Evolutionary conservation across 495 filamentous ascomycete genomes (phyloP), one percentile per base, ranked within the genome.

Genomic region (Xylaria nigripes): DNA sequence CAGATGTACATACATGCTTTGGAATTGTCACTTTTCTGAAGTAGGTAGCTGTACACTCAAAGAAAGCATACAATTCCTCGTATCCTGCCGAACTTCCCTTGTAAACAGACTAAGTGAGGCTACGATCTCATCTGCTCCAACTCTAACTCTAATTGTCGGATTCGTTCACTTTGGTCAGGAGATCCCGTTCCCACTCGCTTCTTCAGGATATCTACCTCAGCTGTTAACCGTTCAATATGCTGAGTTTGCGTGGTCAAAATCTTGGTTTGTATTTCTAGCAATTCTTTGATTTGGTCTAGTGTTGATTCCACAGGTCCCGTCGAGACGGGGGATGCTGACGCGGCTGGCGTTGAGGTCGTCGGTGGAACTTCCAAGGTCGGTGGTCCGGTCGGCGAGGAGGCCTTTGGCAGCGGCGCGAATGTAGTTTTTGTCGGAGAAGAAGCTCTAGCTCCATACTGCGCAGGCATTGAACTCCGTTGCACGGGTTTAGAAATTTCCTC

Each of bases 171-270:
- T 73, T 86, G 83, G 60, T 82, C 76, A 58, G 77, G 70, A 32
- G 70, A 71, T 40, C 74, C 76, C 1, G 77, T 68, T n/a, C 73
- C 78, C 27, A 84, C 71, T 54, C 72, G 76, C 67, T 79, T 80
- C 74, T 87, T 89, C 55, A 92, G 70, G 13, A 73, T 74, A 66
- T 85, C 86, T 15, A 92, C 81, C 66, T 91, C 86, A 22, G 71
- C 70, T 0, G 82, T 81, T 40, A 92, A 66, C 32, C 78, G 69
- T 16, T 66, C 70, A 55, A 90, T 88, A 68, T 84, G 76, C 49
- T 85, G 80, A 49, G 60, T 69, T 60, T 77, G 74, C 3, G 59
- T 58, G 48, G 66, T 75, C 59, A 90, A 83, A 47, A 82, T 76
- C 66, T 73, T 70, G 43, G 71, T 81, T 65, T 89, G 86, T 41